These are phyloP conservation scores for Heterobasidion occidentale DNA, from an alignment of 1,284 basidiomycete species.

Conservation along the genomic window DNA sequence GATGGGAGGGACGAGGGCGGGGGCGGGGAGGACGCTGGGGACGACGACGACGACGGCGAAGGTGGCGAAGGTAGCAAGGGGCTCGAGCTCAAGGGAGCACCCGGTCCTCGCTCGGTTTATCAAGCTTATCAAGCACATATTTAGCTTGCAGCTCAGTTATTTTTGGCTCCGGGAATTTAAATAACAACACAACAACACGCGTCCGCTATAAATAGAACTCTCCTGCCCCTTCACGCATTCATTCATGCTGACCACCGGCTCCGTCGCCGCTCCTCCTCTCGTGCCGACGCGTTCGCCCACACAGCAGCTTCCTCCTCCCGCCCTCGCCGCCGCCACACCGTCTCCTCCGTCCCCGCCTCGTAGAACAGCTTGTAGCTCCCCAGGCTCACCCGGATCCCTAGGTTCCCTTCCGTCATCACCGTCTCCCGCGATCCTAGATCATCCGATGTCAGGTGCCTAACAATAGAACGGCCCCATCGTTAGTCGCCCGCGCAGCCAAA, in stretches of 20 bases:
- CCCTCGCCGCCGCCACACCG: constrained; percentile 30
- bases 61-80: background rate
- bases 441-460: constrained; percentile 27
- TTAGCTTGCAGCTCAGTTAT: constrained; percentile 1
- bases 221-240: constrained; percentile 4
- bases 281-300: constrained; percentile 32
- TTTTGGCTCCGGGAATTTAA: background rate
- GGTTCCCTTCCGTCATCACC: constrained; percentile 18
- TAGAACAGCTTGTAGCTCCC: constrained; percentile 73
- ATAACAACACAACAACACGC: background rate
- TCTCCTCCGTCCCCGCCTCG: constrained; percentile 54
- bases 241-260: constrained; percentile 25
- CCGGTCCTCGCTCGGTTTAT: background rate
- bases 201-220: constrained; percentile 1
- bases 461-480: constrained; percentile 20
- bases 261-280: constrained; percentile 46
- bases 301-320: constrained; percentile 31
- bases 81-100: too few species aligned
- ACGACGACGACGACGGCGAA: constrained; percentile 6
- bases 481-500: constrained; percentile 7
- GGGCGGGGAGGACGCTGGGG: constrained; percentile 4
- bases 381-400: constrained; percentile 57
- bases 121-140: constrained; percentile 5
- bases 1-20: constrained; percentile 6
- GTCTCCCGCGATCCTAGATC: constrained; percentile 21